Evolutionary conservation across 306 rosid species (phyloP), one percentile per base, ranked within the genome.

Genomic region (Malus sieversii): DNA sequence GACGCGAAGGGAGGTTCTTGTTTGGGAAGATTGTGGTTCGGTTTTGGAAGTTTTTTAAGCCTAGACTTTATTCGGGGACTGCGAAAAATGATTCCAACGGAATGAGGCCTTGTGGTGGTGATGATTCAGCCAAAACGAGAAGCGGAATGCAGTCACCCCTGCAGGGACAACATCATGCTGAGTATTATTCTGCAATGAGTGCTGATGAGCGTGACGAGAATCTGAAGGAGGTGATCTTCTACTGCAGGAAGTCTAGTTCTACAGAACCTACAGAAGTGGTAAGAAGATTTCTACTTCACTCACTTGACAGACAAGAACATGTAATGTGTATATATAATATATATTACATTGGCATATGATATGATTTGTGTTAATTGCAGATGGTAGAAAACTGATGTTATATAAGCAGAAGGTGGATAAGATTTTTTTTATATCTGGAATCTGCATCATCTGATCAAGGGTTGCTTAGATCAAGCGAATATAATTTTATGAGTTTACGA

Each of bases 181-280:
- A 32, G 2, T 75, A 33, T 75, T 75, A 65, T 65, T 62, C 57
- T 52, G 27, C 81, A 33, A 72, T 66, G 78, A 66, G 32, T 62
- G 30, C 48, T 2, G 45, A 59, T 9, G 78, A 73, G 48, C 78
- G 69, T 1, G 64, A 57, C 3, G 75, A 80, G 65, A 44, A 55
- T 68, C 42, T 80, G 4, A 74, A 59, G 25, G 83, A 59, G 5
- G 75, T 46, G 32, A 71, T 80, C 23, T 27, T 59, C 44, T 68
- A 80, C 70, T 80, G 83, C 79, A 80, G 68, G 63, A 18, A 52
- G 33, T 42, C 79, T 46, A 20, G 11, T 57, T 57, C 62, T 57
- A 57, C 62, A n/a, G 29, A 20, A 1, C n/a, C 62, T n/a, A 57
- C 35, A 32, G 16, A 53, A 32, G 2, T 60, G 58, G 45, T 32